Conservation (phyloP, 495 filamentous ascomycete species). For the Zalerion maritima region DNA sequence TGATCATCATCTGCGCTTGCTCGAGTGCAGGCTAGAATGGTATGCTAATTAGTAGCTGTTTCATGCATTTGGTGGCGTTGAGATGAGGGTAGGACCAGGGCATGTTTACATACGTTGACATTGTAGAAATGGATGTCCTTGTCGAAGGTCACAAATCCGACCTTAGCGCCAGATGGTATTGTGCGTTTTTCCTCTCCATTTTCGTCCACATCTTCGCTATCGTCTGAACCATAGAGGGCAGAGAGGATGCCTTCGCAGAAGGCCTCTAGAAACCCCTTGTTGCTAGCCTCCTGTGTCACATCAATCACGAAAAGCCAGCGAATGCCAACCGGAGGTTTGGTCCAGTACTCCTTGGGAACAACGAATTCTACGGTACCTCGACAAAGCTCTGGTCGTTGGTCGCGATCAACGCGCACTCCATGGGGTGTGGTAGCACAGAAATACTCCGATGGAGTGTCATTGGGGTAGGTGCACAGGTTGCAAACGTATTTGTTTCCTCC, state of each 20-base stretch:
- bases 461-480: constrained; percentile 96
- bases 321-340: constrained; percentile 78
- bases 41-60: constrained; percentile 9
- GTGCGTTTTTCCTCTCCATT: constrained; percentile 41
- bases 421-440: constrained; percentile 81
- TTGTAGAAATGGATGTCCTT: constrained; percentile 97
- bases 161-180: constrained; percentile 66
- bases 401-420: constrained; percentile 74
- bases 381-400: constrained; percentile 78
- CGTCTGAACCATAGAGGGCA: constrained; percentile 61
- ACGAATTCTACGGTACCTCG: constrained; percentile 89
- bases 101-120: constrained; percentile 46
- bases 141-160: constrained; percentile 93
- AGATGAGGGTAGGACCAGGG: neutral
- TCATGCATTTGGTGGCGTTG: neutral
- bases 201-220: constrained; percentile 36
- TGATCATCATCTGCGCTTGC: constrained; percentile 94
- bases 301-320: constrained; percentile 87
- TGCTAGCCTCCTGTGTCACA: constrained; percentile 76
- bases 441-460: constrained; percentile 86
- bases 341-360: constrained; percentile 98
- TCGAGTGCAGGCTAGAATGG: constrained; percentile 49
- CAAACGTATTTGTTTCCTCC: constrained; percentile 95
- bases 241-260: constrained; percentile 80
- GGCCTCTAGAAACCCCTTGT: constrained; percentile 76